Conservation (phyloP, 495 filamentous ascomycete species). For the Aspergillus bridgeri region DNA sequence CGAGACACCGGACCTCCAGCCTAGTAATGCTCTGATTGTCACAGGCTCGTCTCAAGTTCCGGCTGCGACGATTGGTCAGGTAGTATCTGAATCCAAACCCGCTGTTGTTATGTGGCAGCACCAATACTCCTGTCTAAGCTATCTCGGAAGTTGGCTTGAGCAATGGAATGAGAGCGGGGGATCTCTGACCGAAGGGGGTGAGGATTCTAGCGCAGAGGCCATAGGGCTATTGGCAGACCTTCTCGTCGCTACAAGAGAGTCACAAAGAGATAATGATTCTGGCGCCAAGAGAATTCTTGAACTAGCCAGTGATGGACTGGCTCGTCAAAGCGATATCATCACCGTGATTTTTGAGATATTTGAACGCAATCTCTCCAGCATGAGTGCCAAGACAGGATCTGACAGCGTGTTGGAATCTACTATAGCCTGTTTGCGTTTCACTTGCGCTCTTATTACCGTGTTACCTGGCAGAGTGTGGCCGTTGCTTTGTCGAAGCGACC, state of each 20-base stretch:
- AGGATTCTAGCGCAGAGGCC: constrained; percentile 58
- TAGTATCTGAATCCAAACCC: constrained; percentile 64
- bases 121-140: constrained; percentile 70
- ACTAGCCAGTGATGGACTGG: constrained; percentile 69
- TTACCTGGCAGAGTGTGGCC: constrained; percentile 84
- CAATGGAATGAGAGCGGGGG: constrained; percentile 42
- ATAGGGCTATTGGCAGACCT: constrained; percentile 61
- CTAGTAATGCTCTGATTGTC: constrained; percentile 36
- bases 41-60: constrained; percentile 47
- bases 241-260: constrained; percentile 35
- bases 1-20: constrained; percentile 14
- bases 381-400: constrained; percentile 49
- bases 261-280: constrained; percentile 26
- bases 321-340: constrained; percentile 71
- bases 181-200: constrained; percentile 31
- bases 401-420: constrained; percentile 57
- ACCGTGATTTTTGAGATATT: constrained; percentile 79
- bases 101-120: constrained; percentile 66
- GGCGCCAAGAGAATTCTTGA: constrained; percentile 57
- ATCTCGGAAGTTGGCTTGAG: constrained; percentile 73
- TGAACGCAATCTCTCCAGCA: constrained; percentile 67
- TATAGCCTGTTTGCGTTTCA: constrained; percentile 73
- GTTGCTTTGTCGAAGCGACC: constrained; percentile 71
- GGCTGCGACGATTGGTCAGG: constrained; percentile 63
- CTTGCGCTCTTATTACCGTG: constrained; percentile 64